Evolutionary conservation across 495 filamentous ascomycete species (phyloP), one percentile per base, ranked within the genome.

Genomic region (Penicillium tannophilum): DNA sequence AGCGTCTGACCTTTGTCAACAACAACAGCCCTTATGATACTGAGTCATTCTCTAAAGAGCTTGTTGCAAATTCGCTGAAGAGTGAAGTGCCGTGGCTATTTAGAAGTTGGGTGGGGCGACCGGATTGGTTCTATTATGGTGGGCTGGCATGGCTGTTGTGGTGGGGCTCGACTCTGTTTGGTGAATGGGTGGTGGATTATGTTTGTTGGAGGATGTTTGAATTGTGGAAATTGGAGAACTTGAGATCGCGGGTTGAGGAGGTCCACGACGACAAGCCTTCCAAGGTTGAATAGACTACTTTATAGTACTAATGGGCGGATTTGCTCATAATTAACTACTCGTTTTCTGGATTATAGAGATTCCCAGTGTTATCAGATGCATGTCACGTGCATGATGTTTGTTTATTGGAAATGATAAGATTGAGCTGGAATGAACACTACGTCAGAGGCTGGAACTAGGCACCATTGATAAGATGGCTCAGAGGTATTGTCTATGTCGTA

Each of bases 151-250:
- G 43, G 23, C 9, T 20, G 23, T 11, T 24, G 43, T 46, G 43
- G 43, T 46, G 43, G 43, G 23, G 43, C 3, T 23, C 43, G 17
- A 46, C 43, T 4, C 2, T 46, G 17, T 46, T 46, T 24, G 43
- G 43, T 3, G 43, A 46, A 46, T 46, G 43, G 43, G 17, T 46
- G 43, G 23, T 23, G 17, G 43, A 46, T n/a, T 46, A 24, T 20
- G 43, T 24, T 24, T 46, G 43, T 46, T 46, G 19, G 17, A 46
- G 23, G 12, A 46, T 46, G 23, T 46, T 46, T 46, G 43, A 46
- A 23, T 24, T 46, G 11, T 46, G 39, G 39, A 41, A 41, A 12
- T 41, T 41, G 39, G 14, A 41, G 16, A 41, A 12, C 16, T 17
- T 41, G 39, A 17, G 16, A 41, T 41, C 39, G 4, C 39, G 39